phyloP scores from a whole-genome alignment of 2,329 filamentous ascomycete species.

The Ceratocystis variospora region DNA sequence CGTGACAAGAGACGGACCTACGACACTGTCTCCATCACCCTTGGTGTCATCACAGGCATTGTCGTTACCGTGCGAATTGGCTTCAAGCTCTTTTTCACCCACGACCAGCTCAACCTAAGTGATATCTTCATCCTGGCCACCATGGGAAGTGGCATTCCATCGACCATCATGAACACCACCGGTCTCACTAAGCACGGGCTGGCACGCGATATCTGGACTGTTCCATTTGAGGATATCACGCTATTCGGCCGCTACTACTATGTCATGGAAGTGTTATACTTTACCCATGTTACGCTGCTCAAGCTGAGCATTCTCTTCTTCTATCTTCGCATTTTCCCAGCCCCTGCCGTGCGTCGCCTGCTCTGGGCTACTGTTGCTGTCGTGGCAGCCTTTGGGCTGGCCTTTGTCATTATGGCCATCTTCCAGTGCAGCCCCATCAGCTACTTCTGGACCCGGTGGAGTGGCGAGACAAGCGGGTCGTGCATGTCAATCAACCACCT shows the following conservation, averaged over 20 bases:
- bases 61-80: conserved; percentile 29
- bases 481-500: conserved; percentile 35
- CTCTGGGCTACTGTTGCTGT: conserved; percentile 29
- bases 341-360: conserved; percentile 25
- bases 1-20: conserved; percentile 26
- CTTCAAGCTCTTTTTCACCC: conserved; percentile 26
- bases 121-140: conserved; percentile 27
- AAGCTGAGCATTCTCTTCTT: conserved; percentile 38
- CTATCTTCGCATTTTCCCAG: conserved; percentile 38
- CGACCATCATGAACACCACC: conserved; percentile 24
- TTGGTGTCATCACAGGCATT: conserved; percentile 27
- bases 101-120: conserved; percentile 26
- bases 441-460: conserved; percentile 40
- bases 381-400: conserved; percentile 27
- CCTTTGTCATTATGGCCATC: conserved; percentile 29
- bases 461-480: conserved; percentile 30
- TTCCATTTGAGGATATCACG: conserved; percentile 29
- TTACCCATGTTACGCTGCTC: conserved; percentile 30
- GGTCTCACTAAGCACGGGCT: conserved; percentile 28
- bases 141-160: conserved; percentile 24
- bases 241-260: conserved; percentile 30
- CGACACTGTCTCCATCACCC: conserved; percentile 24
- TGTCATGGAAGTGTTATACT: conserved; percentile 30
- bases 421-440: conserved; percentile 36
- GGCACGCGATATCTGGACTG: conserved; percentile 35